Evolutionary conservation across 1,284 basidiomycete genomes (phyloP), one percentile per base, ranked within the genome.

Genomic region (Waitea zeae): DNA sequence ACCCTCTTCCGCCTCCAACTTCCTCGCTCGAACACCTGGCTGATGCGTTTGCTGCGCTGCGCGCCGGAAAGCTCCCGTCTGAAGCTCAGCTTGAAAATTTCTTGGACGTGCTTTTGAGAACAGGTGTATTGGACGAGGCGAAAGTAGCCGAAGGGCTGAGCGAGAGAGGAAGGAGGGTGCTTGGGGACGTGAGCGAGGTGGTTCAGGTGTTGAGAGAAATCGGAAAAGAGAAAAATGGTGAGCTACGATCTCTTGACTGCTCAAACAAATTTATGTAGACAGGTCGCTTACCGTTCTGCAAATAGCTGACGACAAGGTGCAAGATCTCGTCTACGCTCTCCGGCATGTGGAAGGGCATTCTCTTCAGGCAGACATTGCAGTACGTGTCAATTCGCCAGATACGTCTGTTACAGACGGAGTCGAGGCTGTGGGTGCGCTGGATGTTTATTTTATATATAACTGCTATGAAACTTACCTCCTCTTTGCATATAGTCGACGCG

Each of bases 151-250:
- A 56, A 5, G 45, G 51, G 1, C 39, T 54, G 35, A 59, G 55
- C 37, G 39, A 44, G 14, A 43, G 49, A n/a, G 56, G 58, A 9
- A 39, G 40, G 34, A 46, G 50, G 30, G 49, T 63, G 1, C 30
- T 64, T 3, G 30, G 38, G 3, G 53, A 57, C 41, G 36, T 54
- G 12, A 44, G 51, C 28, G 47, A 56, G 22, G 39, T 60, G 3
- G 20, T 64, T 3, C 50, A 64, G 38, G 51, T 58, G 7, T 5
- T 57, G 3, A 37, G 62, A 20, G 51, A 55, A 26, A 49, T 65
- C 40, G 61, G 62, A 0, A 42, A 57, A 41, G 63, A 67, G 43
- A 67, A 67, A 44, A 70, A 68, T 39, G 51, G 67, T 67, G 38
- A 33, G 57, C 42, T n/a, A 18, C 12, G 19, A 18, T 26, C 7